These are phyloP conservation scores for Petunia axillaris DNA, from an alignment of 257 asterid genomes.

Conservation along the genomic window DNA sequence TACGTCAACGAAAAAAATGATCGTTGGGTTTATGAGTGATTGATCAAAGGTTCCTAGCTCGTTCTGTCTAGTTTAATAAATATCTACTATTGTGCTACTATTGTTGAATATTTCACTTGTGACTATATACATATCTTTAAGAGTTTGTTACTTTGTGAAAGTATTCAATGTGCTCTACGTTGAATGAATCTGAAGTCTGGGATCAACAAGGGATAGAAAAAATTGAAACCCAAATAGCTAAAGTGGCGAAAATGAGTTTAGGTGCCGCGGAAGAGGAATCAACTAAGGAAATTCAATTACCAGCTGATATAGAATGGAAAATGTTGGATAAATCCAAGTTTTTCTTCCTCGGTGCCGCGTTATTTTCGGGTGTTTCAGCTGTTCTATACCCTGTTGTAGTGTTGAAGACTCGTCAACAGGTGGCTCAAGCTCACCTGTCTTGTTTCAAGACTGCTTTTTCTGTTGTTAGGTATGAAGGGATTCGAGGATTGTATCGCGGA, in stretches of 20 bases:
- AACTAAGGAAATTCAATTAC: constrained; percentile 51
- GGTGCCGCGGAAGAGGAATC: constrained; percentile 56
- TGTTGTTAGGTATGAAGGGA: constrained; percentile 59
- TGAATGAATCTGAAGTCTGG: constrained; percentile 21
- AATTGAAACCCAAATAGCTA: neutral
- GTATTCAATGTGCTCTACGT: too few relatives aligned
- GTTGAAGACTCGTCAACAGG: constrained; percentile 78
- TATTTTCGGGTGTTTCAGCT: constrained; percentile 75
- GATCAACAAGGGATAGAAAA: constrained; percentile 17
- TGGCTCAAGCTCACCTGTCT: constrained; percentile 58
- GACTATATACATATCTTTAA: neutral
- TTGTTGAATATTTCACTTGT: too few relatives aligned
- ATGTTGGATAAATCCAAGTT: constrained; percentile 79
- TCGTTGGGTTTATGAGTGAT: neutral
- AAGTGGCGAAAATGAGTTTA: constrained; percentile 53
- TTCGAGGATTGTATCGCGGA: constrained; percentile 72
- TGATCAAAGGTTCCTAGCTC: too few relatives aligned
- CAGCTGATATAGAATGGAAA: constrained; percentile 75
- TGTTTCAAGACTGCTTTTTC: constrained; percentile 49
- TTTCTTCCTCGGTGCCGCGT: constrained; percentile 76
- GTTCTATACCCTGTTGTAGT: constrained; percentile 68
- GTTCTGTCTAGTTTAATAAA: too few relatives aligned
- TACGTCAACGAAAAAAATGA: constrained; percentile 54
- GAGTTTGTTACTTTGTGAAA: neutral
- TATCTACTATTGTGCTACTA: too few relatives aligned